Evolutionary conservation across 2,329 filamentous ascomycete species (phyloP).

Genomic region (Fusarium xyrophilum): DNA sequence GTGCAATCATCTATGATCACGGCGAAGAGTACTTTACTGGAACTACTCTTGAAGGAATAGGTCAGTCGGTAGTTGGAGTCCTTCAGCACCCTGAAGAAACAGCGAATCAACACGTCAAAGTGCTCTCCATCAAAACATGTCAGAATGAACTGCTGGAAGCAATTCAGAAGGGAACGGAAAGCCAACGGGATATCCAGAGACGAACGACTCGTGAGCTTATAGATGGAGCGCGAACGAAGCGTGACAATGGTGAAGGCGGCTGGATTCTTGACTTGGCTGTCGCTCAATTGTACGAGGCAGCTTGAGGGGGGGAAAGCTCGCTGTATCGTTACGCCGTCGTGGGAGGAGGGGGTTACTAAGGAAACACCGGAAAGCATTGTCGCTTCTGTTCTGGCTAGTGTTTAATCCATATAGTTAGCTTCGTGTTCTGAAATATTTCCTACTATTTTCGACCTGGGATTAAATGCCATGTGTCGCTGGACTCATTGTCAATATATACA

Average conservation of each 20-base stretch:
- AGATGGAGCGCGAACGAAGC: slow-evolving; percentile 12
- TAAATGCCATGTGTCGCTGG: background rate
- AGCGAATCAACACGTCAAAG: slow-evolving; percentile 13
- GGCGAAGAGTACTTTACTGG: slow-evolving; percentile 21
- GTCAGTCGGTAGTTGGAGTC: slow-evolving; percentile 25
- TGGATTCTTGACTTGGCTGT: slow-evolving; percentile 27
- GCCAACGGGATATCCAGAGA: slow-evolving; percentile 3
- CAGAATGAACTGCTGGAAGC: slow-evolving; percentile 22
- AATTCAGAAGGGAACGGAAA: background rate
- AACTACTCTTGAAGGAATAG: slow-evolving; percentile 21
- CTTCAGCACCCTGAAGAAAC: slow-evolving; percentile 18
- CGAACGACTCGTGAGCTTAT: slow-evolving; percentile 11
- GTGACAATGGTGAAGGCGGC: background rate
- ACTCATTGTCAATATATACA: background rate
- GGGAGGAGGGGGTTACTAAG: slow-evolving; percentile 1
- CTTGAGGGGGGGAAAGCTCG: background rate
- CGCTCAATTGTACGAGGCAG: slow-evolving; percentile 13
- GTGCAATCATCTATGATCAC: slow-evolving; percentile 16
- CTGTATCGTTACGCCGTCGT: slow-evolving; percentile 7
- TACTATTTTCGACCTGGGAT: background rate
- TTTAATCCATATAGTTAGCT: background rate
- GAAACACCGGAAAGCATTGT: slow-evolving; percentile 4
- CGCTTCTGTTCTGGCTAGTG: background rate
- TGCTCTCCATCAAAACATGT: slow-evolving; percentile 24
- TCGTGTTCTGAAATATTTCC: background rate